phyloP scores from a whole-genome alignment of 1,139 yeast genomes.

The Hemisphaericaspora xylofermentans region DNA sequence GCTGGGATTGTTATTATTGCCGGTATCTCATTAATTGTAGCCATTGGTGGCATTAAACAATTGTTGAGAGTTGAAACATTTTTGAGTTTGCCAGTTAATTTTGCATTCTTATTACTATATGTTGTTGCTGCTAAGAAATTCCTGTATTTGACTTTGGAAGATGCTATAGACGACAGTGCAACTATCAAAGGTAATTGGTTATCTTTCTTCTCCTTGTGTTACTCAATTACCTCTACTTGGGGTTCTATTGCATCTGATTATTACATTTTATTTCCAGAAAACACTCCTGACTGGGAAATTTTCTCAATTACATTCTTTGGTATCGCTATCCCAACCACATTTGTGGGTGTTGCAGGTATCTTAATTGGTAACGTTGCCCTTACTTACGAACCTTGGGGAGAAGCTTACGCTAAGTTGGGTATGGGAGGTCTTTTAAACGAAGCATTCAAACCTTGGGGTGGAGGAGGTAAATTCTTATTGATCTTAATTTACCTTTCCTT shows the following conservation, averaged over 20 bases:
- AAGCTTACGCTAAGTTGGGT: conserved; percentile 58
- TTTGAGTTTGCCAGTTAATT: conserved; percentile 67
- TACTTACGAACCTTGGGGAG: conserved; percentile 58
- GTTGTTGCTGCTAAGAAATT: conserved; percentile 62
- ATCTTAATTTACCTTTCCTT: conserved; percentile 69
- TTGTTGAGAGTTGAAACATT: conserved; percentile 66
- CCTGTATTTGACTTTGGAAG: conserved; percentile 36
- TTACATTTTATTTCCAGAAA: conserved; percentile 78
- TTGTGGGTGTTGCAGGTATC: conserved; percentile 74
- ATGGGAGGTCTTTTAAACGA: conserved; percentile 76
- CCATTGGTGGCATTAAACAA: conserved; percentile 74
- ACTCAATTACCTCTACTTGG: conserved; percentile 88
- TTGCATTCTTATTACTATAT: conserved; percentile 69
- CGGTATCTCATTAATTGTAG: conserved; percentile 59
- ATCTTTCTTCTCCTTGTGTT: conserved; percentile 70
- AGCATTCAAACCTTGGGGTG: conserved; percentile 75
- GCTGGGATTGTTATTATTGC: conserved; percentile 75
- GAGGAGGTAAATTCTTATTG: conserved; percentile 74
- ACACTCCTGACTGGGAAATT: conserved; percentile 55
- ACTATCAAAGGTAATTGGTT: conserved; percentile 63
- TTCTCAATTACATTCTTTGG: conserved; percentile 67
- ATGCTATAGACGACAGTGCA: conserved; percentile 39
- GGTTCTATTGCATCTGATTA: conserved; percentile 87
- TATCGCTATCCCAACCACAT: conserved; percentile 68
- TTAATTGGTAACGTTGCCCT: conserved; percentile 71